These are phyloP conservation scores for Claviceps cyperi DNA, from an alignment of 2,329 filamentous ascomycete species.

Conservation along the genomic window DNA sequence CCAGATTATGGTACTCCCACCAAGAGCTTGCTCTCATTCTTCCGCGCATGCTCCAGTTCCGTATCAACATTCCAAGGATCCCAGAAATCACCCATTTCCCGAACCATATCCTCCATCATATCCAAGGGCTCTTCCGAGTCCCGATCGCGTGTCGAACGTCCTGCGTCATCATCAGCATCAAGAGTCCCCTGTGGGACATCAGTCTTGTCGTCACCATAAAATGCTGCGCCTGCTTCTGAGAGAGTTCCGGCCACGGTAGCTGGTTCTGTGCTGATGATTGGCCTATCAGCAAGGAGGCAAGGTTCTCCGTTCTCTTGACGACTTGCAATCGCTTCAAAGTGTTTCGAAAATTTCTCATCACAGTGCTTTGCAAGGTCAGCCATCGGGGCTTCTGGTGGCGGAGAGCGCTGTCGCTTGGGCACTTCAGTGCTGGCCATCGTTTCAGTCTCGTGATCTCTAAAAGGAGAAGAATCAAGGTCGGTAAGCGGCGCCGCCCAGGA, in stretches of 20 bases:
- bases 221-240: slow-evolving; percentile 11
- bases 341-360: slow-evolving; percentile 28
- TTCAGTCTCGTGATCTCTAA: neutral
- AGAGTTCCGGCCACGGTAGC: slow-evolving; percentile 14
- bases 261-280: slow-evolving; percentile 14
- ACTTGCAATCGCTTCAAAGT: slow-evolving; percentile 31
- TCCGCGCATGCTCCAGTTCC: slow-evolving; percentile 20
- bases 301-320: slow-evolving; percentile 18
- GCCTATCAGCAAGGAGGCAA: slow-evolving; percentile 25
- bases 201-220: neutral
- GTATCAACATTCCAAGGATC: slow-evolving; percentile 21
- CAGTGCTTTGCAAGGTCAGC: slow-evolving; percentile 18
- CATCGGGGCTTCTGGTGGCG: slow-evolving; percentile 26
- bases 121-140: slow-evolving; percentile 19
- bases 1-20: neutral
- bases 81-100: slow-evolving; percentile 22
- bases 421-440: neutral
- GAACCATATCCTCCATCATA: slow-evolving; percentile 22
- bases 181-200: neutral
- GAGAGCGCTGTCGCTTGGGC: slow-evolving; percentile 21
- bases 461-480: neutral
- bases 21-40: neutral
- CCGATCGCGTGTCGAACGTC: slow-evolving; percentile 3
- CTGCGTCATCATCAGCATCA: neutral
- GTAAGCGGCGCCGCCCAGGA: slow-evolving; percentile 4